Percentiles rank a stretch among this genome's conserved stretches.
phyloP scores from a whole-genome alignment of 257 asterid species.

The Jacaranda copaia region DNA sequence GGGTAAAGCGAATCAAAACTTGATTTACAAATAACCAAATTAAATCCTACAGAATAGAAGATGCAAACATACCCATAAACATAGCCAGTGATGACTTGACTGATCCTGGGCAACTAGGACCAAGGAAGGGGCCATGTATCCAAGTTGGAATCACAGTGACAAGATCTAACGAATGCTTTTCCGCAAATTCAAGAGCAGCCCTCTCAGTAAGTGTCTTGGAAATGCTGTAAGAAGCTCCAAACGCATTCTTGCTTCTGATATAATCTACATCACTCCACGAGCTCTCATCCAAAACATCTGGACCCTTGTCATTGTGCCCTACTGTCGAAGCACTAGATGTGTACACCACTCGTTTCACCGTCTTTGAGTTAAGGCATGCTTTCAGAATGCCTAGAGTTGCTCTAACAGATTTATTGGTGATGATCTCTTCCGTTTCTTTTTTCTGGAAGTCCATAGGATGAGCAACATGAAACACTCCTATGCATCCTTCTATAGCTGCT shows the following conservation, averaged over 20 bases:
- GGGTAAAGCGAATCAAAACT: neutral
- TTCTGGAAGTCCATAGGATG: slow-evolving; percentile 46
- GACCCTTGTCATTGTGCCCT: slow-evolving; percentile 10
- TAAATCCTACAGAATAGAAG: slow-evolving; percentile 18
- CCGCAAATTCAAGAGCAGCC: slow-evolving; percentile 39
- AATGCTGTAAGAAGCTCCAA: neutral
- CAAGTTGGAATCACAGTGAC: slow-evolving; percentile 14
- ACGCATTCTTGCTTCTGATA: neutral
- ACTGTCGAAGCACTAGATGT: slow-evolving; percentile 43
- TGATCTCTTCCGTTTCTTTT: slow-evolving; percentile 46
- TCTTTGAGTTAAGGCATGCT: slow-evolving; percentile 45
- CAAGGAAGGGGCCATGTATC: slow-evolving; percentile 27
- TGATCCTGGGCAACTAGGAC: slow-evolving; percentile 13
- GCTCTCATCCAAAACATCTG: slow-evolving; percentile 33
- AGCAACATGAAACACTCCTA: slow-evolving; percentile 59
- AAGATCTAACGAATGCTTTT: slow-evolving; percentile 35
- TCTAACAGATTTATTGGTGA: slow-evolving; percentile 24
- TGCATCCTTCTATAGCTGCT: slow-evolving; percentile 53
- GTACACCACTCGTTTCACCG: slow-evolving; percentile 48
- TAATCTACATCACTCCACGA: slow-evolving; percentile 41
- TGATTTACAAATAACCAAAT: neutral
- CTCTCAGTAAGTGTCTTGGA: slow-evolving; percentile 36
- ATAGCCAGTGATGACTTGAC: slow-evolving; percentile 6
- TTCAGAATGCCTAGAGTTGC: slow-evolving; percentile 40
- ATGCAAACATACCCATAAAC: neutral